Percentiles rank a stretch among this genome's conserved stretches.
Evolutionary conservation across 2,329 filamentous ascomycete species (phyloP).

Genomic region (Talaromyces islandicus): DNA sequence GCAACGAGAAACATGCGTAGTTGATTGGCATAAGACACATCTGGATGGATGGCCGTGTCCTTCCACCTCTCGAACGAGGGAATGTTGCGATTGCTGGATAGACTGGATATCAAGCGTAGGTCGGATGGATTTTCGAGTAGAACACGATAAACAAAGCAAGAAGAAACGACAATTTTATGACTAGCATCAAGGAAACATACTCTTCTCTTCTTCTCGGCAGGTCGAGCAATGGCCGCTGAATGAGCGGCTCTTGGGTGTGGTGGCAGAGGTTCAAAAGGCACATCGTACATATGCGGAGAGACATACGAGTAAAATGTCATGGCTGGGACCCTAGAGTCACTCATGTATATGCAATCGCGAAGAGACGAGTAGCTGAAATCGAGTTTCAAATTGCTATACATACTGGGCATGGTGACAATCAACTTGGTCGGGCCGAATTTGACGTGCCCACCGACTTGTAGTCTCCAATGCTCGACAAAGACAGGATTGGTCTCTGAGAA

Average conservation of each 20-base stretch:
- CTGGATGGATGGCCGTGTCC: slow-evolving; percentile 10
- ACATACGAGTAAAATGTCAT: slow-evolving; percentile 41
- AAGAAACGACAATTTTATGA: slow-evolving; percentile 16
- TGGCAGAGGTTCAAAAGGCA: neutral
- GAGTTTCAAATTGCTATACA: slow-evolving; percentile 28
- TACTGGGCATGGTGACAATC: slow-evolving; percentile 32
- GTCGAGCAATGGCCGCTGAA: neutral
- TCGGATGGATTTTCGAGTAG: slow-evolving; percentile 22
- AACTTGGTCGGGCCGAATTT: slow-evolving; percentile 43
- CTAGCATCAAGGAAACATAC: slow-evolving; percentile 14
- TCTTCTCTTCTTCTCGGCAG: slow-evolving; percentile 8
- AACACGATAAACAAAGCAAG: slow-evolving; percentile 43
- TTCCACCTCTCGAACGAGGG: slow-evolving; percentile 16
- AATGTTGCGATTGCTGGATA: slow-evolving; percentile 17
- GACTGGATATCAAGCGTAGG: slow-evolving; percentile 17
- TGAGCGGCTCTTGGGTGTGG: neutral
- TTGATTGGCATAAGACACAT: slow-evolving; percentile 9
- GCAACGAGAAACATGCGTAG: slow-evolving; percentile 12
- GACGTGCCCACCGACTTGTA: slow-evolving; percentile 14
- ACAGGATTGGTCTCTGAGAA: slow-evolving; percentile 33
- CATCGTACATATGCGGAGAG: slow-evolving; percentile 16
- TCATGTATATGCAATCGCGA: slow-evolving; percentile 15
- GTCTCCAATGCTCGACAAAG: slow-evolving; percentile 32
- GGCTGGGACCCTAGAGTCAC: slow-evolving; percentile 12
- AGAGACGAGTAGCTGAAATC: slow-evolving; percentile 18